Evolutionary conservation across 2,329 filamentous ascomycete species (phyloP), one percentile per base, ranked within the genome.

Genomic region (Aureobasidium sp.): DNA sequence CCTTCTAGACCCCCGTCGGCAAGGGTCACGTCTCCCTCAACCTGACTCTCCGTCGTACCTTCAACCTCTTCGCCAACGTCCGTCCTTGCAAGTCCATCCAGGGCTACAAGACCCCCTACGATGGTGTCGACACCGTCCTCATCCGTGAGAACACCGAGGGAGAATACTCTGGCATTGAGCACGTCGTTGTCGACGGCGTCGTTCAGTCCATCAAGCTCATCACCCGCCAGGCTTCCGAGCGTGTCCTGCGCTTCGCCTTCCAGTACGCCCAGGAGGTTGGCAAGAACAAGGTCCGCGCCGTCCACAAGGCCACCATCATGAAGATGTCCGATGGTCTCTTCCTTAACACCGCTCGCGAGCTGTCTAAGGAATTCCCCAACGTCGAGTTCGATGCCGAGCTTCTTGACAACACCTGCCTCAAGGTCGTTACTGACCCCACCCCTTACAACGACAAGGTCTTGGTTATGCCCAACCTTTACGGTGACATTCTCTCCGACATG

Each of bases 301-400:
- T 97, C 67, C 94, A 99, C 89, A 99, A 99, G 86, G 94, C 94
- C 77, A 97, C 94, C 75, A 99, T 99, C 82, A 99, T 99, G 94
- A 99, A 99, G 87, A 96, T 97, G 90, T 93, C 89, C 75, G 94
- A 99, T 77, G 94, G 94, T 80, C 90, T 99, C 66, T 99, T 99
- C 87, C 85, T 99, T 70, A 89, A 84, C 78, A 91, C 89, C 66
- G 94, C 88, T 70, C 82, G 87, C 69, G 85, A 94, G 65, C 86
- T 99, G 69, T 84, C 91, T 77, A 96, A 96, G 86, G 92, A 97
- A 75, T 99, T 90, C 85, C 94, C 94, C 67, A 83, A 87, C 70
- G 90, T 99, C 73, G 90, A 97, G 80, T 97, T 99, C 76, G 93
- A 97, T 75, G 90, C 90, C 71, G 94, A 99, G 84, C 86, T 99